These are phyloP conservation scores for Magnolia sinica DNA, from an alignment of 164 flowering plant species.

Conservation along the genomic window DNA sequence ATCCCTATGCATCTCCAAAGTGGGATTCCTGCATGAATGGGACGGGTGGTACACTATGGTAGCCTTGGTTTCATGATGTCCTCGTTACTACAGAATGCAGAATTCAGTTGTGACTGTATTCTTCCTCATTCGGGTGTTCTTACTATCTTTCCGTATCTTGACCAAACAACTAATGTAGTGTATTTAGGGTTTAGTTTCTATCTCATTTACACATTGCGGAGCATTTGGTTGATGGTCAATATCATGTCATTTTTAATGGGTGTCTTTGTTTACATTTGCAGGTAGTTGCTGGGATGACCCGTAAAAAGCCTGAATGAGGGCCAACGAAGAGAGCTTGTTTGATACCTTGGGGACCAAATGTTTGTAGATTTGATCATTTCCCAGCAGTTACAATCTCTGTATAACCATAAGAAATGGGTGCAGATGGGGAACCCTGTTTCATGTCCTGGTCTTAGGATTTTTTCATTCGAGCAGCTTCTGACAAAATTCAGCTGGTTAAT, in stretches of 20 bases:
- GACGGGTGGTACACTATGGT: no score
- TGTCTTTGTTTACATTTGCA: slow-evolving; percentile 6
- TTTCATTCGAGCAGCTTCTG: no score
- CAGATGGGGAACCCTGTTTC: no score
- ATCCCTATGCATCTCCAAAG: background rate
- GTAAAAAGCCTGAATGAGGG: slow-evolving; percentile 14
- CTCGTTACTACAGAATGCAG: no score
- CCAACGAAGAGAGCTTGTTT: background rate
- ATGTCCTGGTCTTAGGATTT: no score
- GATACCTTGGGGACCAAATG: background rate
- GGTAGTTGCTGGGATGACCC: slow-evolving; percentile 29
- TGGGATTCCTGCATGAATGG: background rate
- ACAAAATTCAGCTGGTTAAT: no score
- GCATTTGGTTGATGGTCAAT: background rate
- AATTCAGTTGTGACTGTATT: background rate
- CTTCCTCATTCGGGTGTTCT: background rate
- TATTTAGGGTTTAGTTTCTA: background rate
- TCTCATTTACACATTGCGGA: background rate
- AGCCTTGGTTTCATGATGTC: no score
- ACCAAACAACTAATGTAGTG: no score
- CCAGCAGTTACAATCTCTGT: background rate
- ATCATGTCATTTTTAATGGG: background rate
- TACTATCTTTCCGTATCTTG: background rate
- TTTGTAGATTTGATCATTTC: background rate
- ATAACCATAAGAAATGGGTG: background rate